phyloP scores from a whole-genome alignment of 1,284 basidiomycete genomes.

The Cutaneotrichosporon mucoides region DNA sequence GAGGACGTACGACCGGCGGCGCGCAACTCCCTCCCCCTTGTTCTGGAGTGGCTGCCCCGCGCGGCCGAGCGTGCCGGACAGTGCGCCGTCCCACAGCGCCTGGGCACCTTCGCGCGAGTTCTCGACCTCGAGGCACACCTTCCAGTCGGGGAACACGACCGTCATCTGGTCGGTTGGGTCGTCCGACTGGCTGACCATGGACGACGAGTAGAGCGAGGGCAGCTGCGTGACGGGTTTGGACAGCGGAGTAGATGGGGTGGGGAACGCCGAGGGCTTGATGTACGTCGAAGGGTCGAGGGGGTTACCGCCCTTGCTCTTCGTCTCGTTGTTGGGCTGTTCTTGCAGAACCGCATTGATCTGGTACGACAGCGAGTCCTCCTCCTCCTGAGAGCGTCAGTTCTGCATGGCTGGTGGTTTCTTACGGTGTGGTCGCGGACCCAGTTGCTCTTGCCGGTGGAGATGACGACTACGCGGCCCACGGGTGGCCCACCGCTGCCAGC shows the following conservation, averaged over 20 bases:
- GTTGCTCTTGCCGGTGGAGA: conserved; percentile 82
- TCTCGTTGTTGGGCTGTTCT: conserved; percentile 19
- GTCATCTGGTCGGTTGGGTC: conserved; percentile 63
- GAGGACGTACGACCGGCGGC: conserved; percentile 60
- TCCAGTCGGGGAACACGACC: conserved; percentile 86
- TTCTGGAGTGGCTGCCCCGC: conserved; percentile 23
- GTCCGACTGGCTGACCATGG: conserved; percentile 74
- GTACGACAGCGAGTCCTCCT: conserved; percentile 62
- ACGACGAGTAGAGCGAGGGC: conserved; percentile 62
- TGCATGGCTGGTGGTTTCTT: conserved; percentile 8
- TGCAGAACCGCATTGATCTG: conserved; percentile 50
- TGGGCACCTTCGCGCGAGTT: conserved; percentile 63
- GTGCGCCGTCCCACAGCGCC: conserved; percentile 60
- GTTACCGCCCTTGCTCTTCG: conserved; percentile 18
- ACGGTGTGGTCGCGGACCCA: conserved; percentile 72
- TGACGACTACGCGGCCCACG: conserved; percentile 71
- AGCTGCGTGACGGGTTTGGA: conserved; percentile 41
- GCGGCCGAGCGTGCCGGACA: conserved; percentile 57
- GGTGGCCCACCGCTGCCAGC: conserved; percentile 77
- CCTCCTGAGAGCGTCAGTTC: conserved; percentile 45
- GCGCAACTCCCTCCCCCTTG: conserved; percentile 26
- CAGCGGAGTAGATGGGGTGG: conserved; percentile 27
- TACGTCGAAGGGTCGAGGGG: conserved; percentile 18
- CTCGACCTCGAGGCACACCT: conserved; percentile 66
- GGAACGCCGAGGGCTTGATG: conserved; percentile 36